Evolutionary conservation across 2,329 filamentous ascomycete species (phyloP).

Genomic region (Thielaviopsis ethacetica): DNA sequence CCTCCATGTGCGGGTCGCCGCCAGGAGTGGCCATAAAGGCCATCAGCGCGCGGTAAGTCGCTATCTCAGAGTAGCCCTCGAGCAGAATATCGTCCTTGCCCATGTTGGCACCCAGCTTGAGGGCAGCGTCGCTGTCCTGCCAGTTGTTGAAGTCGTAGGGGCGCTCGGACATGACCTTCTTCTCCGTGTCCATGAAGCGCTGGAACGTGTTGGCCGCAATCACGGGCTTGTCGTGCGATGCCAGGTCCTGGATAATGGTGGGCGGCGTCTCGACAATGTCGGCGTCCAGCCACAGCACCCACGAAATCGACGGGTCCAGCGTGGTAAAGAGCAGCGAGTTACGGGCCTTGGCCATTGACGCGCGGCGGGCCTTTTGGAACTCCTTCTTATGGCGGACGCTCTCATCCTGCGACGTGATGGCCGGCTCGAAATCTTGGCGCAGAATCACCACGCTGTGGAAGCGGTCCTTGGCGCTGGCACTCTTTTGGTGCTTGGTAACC

Average conservation of each 20-base stretch:
- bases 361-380: conserved; percentile 72
- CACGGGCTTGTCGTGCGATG: conserved; percentile 72
- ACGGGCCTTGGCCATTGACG: conserved; percentile 82
- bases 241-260: conserved; percentile 79
- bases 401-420: conserved; percentile 67
- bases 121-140: conserved; percentile 73
- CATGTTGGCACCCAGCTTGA: conserved; percentile 62
- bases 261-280: conserved; percentile 83
- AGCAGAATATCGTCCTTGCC: conserved; percentile 80
- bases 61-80: conserved; percentile 84
- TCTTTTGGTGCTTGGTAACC: conserved; percentile 68
- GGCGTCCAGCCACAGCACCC: conserved; percentile 91
- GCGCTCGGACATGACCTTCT: conserved; percentile 54
- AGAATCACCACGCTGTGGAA: conserved; percentile 92
- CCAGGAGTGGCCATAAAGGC: conserved; percentile 51
- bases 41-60: conserved; percentile 86
- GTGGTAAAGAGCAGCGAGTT: conserved; percentile 95
- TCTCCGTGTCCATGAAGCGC: conserved; percentile 54
- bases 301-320: conserved; percentile 74
- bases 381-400: conserved; percentile 78
- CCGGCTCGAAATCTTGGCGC: conserved; percentile 83
- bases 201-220: conserved; percentile 96
- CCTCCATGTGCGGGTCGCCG: conserved; percentile 41
- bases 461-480: conserved; percentile 57
- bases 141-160: conserved; percentile 97